phyloP scores from a whole-genome alignment of 768 basidiomycete genomes.

The Baorangia bicolor region DNA sequence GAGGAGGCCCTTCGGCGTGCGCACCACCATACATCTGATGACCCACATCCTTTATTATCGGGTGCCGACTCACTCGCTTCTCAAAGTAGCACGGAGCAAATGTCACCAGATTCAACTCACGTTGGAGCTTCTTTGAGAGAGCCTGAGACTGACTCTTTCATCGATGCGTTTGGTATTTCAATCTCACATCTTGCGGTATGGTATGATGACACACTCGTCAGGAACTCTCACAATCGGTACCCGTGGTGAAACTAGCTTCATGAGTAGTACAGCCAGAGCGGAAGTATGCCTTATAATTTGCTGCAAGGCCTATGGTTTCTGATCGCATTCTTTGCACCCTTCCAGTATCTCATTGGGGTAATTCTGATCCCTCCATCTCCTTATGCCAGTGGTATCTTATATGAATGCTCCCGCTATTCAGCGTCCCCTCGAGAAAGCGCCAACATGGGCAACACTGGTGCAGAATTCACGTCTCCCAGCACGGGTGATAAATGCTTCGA shows the following conservation, averaged over 20 bases:
- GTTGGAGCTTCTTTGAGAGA: constrained; percentile 12
- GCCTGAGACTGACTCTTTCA: constrained; percentile 42
- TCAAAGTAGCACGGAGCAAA: constrained; percentile 24
- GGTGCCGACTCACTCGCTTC: constrained; percentile 26
- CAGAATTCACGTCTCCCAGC: constrained; percentile 40
- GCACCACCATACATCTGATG: constrained; percentile 47
- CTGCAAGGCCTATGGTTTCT: not conserved
- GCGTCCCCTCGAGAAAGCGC: constrained; percentile 24
- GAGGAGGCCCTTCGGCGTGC: constrained; percentile 55
- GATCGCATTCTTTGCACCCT: not conserved
- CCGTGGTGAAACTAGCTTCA: constrained; percentile 53
- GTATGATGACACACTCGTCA: constrained; percentile 19
- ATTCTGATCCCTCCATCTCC: not conserved
- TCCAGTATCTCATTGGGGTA: constrained; percentile 61
- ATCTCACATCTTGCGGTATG: too few relatives aligned
- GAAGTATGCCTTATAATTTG: constrained; percentile 47
- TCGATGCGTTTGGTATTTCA: constrained; percentile 49
- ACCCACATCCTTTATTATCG: constrained; percentile 49
- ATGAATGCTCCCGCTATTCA: constrained; percentile 3
- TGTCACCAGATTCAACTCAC: constrained; percentile 10
- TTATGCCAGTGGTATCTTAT: not conserved
- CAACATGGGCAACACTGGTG: constrained; percentile 13
- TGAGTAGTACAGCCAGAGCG: constrained; percentile 65
- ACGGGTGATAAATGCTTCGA: constrained; percentile 38
- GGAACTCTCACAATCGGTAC: constrained; percentile 60